Evolutionary conservation across 2,329 filamentous ascomycete genomes (phyloP).

Genomic region (Talaromyces sp.): DNA sequence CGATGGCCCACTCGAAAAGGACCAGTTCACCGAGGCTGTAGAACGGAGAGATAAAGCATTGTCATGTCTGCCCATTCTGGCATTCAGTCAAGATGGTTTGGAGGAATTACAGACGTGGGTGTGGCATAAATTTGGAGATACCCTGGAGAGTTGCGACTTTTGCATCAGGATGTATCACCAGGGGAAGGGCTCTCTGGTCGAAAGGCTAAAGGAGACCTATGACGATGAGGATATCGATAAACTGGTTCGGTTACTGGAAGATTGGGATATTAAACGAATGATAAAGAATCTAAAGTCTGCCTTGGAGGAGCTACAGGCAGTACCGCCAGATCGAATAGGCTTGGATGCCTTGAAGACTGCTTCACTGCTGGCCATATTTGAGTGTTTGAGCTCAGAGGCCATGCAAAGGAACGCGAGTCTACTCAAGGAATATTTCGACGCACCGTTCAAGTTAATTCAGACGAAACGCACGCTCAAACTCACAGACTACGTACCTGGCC

Average conservation of each 20-base stretch:
- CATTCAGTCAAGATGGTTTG: slow-evolving; percentile 57
- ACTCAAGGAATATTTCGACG: slow-evolving; percentile 63
- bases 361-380: slow-evolving; percentile 76
- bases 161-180: slow-evolving; percentile 73
- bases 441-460: slow-evolving; percentile 75
- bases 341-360: slow-evolving; percentile 49
- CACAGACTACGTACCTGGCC: slow-evolving; percentile 69
- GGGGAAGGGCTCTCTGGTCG: slow-evolving; percentile 58
- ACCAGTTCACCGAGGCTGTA: slow-evolving; percentile 49
- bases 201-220: slow-evolving; percentile 55
- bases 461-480: slow-evolving; percentile 74
- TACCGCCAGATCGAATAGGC: slow-evolving; percentile 47
- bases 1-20: slow-evolving; percentile 50
- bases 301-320: slow-evolving; percentile 47
- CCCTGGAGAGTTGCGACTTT: slow-evolving; percentile 60
- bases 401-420: slow-evolving; percentile 59
- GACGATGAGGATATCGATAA: slow-evolving; percentile 43
- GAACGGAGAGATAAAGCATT: slow-evolving; percentile 59
- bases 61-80: slow-evolving; percentile 64
- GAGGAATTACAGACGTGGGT: slow-evolving; percentile 59
- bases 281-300: slow-evolving; percentile 55
- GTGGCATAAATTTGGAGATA: slow-evolving; percentile 51
- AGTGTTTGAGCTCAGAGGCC: slow-evolving; percentile 77
- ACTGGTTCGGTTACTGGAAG: slow-evolving; percentile 54
- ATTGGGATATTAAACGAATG: slow-evolving; percentile 59